Evolutionary conservation across 2,329 filamentous ascomycete genomes (phyloP).

Genomic region (Alternaria dauci): DNA sequence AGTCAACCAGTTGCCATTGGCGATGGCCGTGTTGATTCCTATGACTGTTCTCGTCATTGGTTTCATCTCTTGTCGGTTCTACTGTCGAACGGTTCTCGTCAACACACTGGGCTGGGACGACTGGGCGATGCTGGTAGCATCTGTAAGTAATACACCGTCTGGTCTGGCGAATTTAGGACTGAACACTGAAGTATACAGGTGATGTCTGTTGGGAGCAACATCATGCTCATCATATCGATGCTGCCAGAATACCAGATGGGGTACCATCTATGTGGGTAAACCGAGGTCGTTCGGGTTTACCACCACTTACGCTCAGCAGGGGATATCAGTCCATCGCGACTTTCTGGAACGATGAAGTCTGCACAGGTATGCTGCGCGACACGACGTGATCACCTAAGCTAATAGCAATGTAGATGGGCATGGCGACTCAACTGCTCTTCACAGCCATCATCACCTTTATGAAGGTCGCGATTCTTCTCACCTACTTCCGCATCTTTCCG

Average conservation of each 20-base stretch:
- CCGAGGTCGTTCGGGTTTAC: neutral
- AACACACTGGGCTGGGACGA: conserved; percentile 40
- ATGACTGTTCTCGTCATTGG: conserved; percentile 27
- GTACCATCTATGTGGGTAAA: conserved; percentile 37
- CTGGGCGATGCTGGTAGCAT: conserved; percentile 39
- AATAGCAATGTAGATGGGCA: conserved; percentile 29
- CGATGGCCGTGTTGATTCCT: conserved; percentile 36
- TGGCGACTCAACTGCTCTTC: conserved; percentile 36
- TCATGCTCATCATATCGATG: conserved; percentile 39
- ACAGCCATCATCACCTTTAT: conserved; percentile 35
- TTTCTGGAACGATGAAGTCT: conserved; percentile 26
- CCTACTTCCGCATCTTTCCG: conserved; percentile 38
- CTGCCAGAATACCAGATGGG: conserved; percentile 37
- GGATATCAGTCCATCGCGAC: conserved; percentile 30
- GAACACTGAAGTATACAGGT: conserved; percentile 16
- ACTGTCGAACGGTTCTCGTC: conserved; percentile 37
- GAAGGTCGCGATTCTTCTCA: conserved; percentile 38
- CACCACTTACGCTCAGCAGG: conserved; percentile 19
- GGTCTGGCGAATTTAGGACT: too few species aligned
- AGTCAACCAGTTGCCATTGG: conserved; percentile 29
- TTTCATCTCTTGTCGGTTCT: conserved; percentile 33
- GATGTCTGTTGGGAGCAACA: conserved; percentile 32
- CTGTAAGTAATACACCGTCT: conserved; percentile 20
- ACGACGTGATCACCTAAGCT: neutral
- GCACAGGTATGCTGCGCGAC: conserved; percentile 22